phyloP scores from a whole-genome alignment of 2,329 filamentous ascomycete genomes.

The Diaporthe nobilis region DNA sequence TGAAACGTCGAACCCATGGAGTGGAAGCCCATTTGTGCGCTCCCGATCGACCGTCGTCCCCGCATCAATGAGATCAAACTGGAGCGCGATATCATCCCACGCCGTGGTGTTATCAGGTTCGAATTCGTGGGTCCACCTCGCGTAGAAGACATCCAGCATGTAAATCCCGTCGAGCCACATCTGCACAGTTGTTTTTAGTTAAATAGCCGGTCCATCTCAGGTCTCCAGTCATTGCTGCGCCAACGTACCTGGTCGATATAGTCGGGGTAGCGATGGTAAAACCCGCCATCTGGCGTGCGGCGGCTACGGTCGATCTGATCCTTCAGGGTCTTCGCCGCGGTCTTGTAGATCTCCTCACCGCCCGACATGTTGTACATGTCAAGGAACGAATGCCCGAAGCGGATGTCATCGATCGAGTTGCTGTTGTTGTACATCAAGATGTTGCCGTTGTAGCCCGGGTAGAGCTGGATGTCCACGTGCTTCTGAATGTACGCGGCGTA shows the following conservation, averaged over 20 bases:
- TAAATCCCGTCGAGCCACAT: slow-evolving; percentile 62
- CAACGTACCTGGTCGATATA: slow-evolving; percentile 9
- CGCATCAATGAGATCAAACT: slow-evolving; percentile 23
- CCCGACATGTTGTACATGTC: slow-evolving; percentile 10
- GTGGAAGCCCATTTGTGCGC: slow-evolving; percentile 56
- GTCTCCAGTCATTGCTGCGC: slow-evolving; percentile 39
- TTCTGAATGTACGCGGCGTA: slow-evolving; percentile 9
- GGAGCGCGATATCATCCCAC: slow-evolving; percentile 39
- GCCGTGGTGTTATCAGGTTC: slow-evolving; percentile 45
- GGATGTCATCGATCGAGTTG: slow-evolving; percentile 24
- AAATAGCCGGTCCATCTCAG: slow-evolving; percentile 49
- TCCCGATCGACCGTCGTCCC: slow-evolving; percentile 53
- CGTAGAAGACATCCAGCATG: slow-evolving; percentile 54
- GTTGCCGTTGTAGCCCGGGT: background rate
- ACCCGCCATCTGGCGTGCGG: background rate
- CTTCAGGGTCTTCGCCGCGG: background rate
- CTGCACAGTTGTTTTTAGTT: slow-evolving; percentile 56
- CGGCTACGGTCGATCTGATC: slow-evolving; percentile 20
- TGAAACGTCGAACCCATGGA: slow-evolving; percentile 67
- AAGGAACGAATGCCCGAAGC: slow-evolving; percentile 13
- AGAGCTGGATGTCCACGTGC: slow-evolving; percentile 7
- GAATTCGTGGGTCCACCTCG: slow-evolving; percentile 46
- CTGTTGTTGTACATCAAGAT: slow-evolving; percentile 26
- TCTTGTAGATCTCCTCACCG: slow-evolving; percentile 18
- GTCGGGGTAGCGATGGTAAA: slow-evolving; percentile 25